Evolutionary conservation across 805 yeast species (phyloP).

Genomic region (Blastobotrys muscicola): DNA sequence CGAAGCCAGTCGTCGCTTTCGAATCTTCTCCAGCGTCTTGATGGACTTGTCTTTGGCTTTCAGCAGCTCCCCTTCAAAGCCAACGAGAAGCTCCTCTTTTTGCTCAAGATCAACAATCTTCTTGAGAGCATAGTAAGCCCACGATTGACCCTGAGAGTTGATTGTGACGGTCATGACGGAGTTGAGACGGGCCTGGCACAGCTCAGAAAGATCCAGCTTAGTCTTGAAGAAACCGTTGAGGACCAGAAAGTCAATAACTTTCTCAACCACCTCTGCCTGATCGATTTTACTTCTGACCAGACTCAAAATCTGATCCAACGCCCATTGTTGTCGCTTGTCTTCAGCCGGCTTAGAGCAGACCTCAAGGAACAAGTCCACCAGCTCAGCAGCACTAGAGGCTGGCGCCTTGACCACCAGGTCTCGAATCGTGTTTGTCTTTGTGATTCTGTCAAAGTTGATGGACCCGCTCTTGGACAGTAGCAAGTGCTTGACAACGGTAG

Average conservation of each 20-base stretch:
- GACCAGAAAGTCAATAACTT: slow-evolving; percentile 33
- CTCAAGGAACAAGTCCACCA: slow-evolving; percentile 21
- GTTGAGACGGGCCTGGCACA: slow-evolving; percentile 40
- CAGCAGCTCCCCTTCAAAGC: slow-evolving; percentile 52
- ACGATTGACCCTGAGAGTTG: slow-evolving; percentile 36
- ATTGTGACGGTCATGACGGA: slow-evolving; percentile 57
- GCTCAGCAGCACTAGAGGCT: slow-evolving; percentile 9
- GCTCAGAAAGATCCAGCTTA: slow-evolving; percentile 6
- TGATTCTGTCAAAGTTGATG: slow-evolving; percentile 57
- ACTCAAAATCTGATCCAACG: slow-evolving; percentile 47
- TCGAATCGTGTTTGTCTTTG: slow-evolving; percentile 62
- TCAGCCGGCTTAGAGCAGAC: slow-evolving; percentile 14
- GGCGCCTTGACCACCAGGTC: slow-evolving; percentile 27
- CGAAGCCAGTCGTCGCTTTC: slow-evolving; percentile 29
- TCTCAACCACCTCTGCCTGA: slow-evolving; percentile 25
- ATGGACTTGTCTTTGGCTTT: slow-evolving; percentile 41
- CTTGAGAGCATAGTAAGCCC: slow-evolving; percentile 40
- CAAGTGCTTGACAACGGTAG: slow-evolving; percentile 28
- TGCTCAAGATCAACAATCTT: slow-evolving; percentile 15
- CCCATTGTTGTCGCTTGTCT: slow-evolving; percentile 42
- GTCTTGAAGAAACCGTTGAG: slow-evolving; percentile 34
- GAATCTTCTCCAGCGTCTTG: slow-evolving; percentile 37
- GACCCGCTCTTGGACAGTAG: slow-evolving; percentile 38
- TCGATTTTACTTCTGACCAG: slow-evolving; percentile 25
- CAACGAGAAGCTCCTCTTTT: slow-evolving; percentile 22